Evolutionary conservation across 2,329 filamentous ascomycete genomes (phyloP), one percentile per base, ranked within the genome.

Genomic region (Aureobasidium zeae): DNA sequence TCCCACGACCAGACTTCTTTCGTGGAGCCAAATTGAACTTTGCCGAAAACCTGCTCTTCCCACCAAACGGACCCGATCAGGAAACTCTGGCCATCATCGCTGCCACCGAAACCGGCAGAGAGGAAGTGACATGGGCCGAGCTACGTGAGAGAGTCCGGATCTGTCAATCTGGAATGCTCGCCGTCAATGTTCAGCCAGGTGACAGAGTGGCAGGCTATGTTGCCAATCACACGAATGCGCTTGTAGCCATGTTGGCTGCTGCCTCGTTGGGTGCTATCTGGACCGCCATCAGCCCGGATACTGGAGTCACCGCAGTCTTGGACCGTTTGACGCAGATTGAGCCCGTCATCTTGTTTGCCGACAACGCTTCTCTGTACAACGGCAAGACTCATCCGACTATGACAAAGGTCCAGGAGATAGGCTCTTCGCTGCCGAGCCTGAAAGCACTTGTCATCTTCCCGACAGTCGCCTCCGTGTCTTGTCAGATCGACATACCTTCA

Each of bases 271-370:
- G 91, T 21, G 88, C 84, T 12, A 76, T 94, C 26, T 96, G 89
- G 89, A 94, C 88, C 1, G 84, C 84, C 5, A 86, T 95, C 36
- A 93, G 85, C 55, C 87, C 89, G 2, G 89, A 96, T 61, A 94
- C 83, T 12, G 89, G 89, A 9, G 85, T 94, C 2, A 86, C 85
- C 54, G 89, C 88, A 12, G 88, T 96, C 1, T 67, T 96, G 19
- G 91, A 96, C 59, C 76, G 91, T 6, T 66, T 96, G 48, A 74
- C 74, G 33, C 91, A 96, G 66, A 91, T 96, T 52, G 76, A 81
- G 48, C 89, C 91, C 3, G 79, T 76, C 47, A 65, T 94, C 1
- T 67, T 96, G 3, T 93, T 95, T 56, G 80, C 84, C 1, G 89
- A 95, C 60, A 91, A 94, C 54, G 86, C 82, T 9, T 81, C 83